These are phyloP conservation scores for Neltuma alba DNA, from an alignment of 306 rosid species.

Conservation along the genomic window DNA sequence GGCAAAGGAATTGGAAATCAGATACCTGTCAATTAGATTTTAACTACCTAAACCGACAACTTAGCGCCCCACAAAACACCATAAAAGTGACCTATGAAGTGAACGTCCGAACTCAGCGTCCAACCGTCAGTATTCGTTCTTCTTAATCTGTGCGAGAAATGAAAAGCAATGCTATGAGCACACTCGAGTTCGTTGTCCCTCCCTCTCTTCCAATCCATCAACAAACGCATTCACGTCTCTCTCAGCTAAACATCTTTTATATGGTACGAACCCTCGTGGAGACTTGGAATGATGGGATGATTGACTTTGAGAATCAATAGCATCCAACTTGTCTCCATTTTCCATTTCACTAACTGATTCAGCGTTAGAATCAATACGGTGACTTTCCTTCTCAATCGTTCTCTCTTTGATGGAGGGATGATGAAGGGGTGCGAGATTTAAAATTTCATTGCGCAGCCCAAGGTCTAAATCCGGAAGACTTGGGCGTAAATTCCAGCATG, in stretches of 20 bases:
- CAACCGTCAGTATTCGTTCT: background rate
- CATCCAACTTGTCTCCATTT: conserved; percentile 49
- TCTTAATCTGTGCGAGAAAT: background rate
- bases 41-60: conserved; percentile 38
- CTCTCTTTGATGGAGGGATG: conserved; percentile 41
- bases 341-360: conserved; percentile 47
- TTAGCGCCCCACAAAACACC: conserved; percentile 26
- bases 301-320: conserved; percentile 44
- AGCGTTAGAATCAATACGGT: conserved; percentile 57
- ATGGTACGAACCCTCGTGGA: conserved; percentile 76
- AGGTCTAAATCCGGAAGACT: conserved; percentile 42
- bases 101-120: background rate
- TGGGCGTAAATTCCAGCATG: conserved; percentile 55
- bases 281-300: conserved; percentile 36
- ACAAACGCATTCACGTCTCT: conserved; percentile 57
- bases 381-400: conserved; percentile 50
- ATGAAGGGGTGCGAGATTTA: conserved; percentile 33
- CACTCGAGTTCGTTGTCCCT: conserved; percentile 71
- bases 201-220: conserved; percentile 59
- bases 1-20: conserved; percentile 38
- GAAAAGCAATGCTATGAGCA: conserved; percentile 52
- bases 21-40: conserved; percentile 39
- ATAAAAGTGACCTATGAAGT: background rate
- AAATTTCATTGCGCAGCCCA: conserved; percentile 32
- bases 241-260: conserved; percentile 80